Evolutionary conservation across 148 eudicot genomes (phyloP).

Genomic region (Cornus florida): DNA sequence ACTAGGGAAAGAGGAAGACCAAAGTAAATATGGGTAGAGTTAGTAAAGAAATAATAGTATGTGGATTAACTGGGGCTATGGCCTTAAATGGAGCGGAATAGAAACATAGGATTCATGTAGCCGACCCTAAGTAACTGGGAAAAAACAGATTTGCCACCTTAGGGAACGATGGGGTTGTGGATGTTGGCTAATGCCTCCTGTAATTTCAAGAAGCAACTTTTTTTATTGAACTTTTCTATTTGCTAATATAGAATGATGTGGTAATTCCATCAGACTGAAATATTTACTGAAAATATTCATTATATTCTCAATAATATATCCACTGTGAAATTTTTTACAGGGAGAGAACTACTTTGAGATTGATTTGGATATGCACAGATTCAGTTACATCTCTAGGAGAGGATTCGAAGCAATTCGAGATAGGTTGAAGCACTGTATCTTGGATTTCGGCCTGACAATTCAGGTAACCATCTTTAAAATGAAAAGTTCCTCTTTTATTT

Average conservation of each 20-base stretch:
- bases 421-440: slow-evolving; percentile 64
- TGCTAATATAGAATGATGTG: too few species aligned
- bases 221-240: too few species aligned
- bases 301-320: neutral
- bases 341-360: slow-evolving; percentile 92
- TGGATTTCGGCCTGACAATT: slow-evolving; percentile 88
- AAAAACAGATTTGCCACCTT: neutral
- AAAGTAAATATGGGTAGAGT: too few species aligned
- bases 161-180: neutral
- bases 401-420: slow-evolving; percentile 85
- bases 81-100: too few species aligned
- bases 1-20: too few species aligned
- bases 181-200: neutral
- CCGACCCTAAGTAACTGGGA: too few species aligned
- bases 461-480: slow-evolving; percentile 49
- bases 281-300: neutral
- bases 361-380: slow-evolving; percentile 91
- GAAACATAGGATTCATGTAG: too few species aligned
- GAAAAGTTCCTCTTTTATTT: neutral
- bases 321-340: slow-evolving; percentile 27
- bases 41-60: too few species aligned
- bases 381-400: slow-evolving; percentile 82
- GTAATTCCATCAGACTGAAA: neutral
- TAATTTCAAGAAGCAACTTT: too few species aligned
- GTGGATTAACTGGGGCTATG: too few species aligned